Conservation (phyloP, 805 yeast genomes). For the Cyberlindnera nakhonratchasimensis region DNA sequence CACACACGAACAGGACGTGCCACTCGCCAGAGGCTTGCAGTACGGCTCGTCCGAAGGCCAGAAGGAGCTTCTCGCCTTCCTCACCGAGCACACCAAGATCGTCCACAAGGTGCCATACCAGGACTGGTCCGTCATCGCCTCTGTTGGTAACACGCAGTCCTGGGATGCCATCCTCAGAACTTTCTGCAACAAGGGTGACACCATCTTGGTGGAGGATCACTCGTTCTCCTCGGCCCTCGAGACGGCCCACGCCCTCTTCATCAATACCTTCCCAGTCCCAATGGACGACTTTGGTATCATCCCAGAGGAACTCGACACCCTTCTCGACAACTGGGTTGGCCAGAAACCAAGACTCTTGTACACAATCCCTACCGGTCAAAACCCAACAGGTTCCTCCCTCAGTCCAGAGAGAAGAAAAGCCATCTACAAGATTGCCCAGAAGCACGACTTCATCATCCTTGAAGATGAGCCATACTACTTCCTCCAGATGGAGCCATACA, state of each 20-base stretch:
- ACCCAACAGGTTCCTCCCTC: conserved; percentile 92
- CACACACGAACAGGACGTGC: conserved; percentile 54
- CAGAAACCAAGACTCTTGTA: conserved; percentile 82
- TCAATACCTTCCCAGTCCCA: conserved; percentile 65
- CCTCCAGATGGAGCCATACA: conserved; percentile 85
- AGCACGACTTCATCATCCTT: conserved; percentile 80
- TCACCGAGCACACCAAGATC: conserved; percentile 69
- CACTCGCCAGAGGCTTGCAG: conserved; percentile 82
- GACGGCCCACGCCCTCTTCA: conserved; percentile 70
- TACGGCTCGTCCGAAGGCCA: conserved; percentile 87
- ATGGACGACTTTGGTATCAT: conserved; percentile 78
- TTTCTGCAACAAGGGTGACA: conserved; percentile 73
- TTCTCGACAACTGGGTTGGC: conserved; percentile 69
- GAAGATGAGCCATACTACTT: conserved; percentile 99
- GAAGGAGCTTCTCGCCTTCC: conserved; percentile 59
- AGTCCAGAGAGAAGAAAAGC: conserved; percentile 70
- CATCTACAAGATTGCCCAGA: conserved; percentile 73
- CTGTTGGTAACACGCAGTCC: conserved; percentile 87
- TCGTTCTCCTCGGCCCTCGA: conserved; percentile 84
- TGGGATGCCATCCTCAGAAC: conserved; percentile 84
- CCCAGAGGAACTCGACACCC: conserved; percentile 61
- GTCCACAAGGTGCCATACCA: conserved; percentile 46
- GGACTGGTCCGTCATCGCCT: conserved; percentile 70
- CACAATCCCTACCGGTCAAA: conserved; percentile 94
- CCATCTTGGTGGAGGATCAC: conserved; percentile 78